Percentiles rank a stretch among this genome's conserved stretches.
Evolutionary conservation across 306 rosid species (phyloP).

Genomic region (Castanopsis chinensis): DNA sequence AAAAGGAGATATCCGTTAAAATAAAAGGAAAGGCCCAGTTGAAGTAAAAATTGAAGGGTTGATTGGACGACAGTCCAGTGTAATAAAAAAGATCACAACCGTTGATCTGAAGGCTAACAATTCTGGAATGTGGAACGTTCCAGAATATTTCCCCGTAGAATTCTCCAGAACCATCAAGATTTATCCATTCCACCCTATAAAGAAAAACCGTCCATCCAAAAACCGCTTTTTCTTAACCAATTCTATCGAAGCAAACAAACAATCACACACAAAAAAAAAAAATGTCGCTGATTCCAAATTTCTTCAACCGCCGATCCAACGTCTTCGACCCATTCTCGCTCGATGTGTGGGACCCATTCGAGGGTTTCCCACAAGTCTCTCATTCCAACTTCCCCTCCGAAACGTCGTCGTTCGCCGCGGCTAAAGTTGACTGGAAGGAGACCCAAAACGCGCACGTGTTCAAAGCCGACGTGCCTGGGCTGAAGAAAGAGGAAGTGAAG

Average conservation of each 20-base stretch:
- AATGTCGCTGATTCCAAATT: conserved; percentile 17
- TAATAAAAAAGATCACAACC: background rate
- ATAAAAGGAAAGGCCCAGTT: too few relatives aligned
- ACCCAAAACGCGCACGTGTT: conserved; percentile 29
- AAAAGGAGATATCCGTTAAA: too few relatives aligned
- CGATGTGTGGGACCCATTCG: conserved; percentile 24
- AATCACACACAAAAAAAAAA: background rate
- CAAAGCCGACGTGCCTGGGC: conserved; percentile 25
- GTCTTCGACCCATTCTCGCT: conserved; percentile 12
- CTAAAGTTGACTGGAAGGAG: conserved; percentile 29
- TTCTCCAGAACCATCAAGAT: background rate
- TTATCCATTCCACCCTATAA: background rate
- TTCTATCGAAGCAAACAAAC: background rate
- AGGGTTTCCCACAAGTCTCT: background rate
- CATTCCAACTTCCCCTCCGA: background rate
- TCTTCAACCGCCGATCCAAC: conserved; percentile 17
- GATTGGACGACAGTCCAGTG: background rate
- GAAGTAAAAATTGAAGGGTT: too few relatives aligned
- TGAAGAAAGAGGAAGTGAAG: conserved; percentile 34
- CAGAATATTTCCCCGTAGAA: background rate
- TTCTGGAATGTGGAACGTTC: background rate
- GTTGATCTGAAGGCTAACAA: background rate
- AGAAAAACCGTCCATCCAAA: background rate
- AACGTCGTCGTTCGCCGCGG: conserved; percentile 11
- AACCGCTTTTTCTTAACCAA: too few relatives aligned